Base-by-base conservation (phyloP, 805 yeast species). In the Metschnikowia peoriensis region DNA sequence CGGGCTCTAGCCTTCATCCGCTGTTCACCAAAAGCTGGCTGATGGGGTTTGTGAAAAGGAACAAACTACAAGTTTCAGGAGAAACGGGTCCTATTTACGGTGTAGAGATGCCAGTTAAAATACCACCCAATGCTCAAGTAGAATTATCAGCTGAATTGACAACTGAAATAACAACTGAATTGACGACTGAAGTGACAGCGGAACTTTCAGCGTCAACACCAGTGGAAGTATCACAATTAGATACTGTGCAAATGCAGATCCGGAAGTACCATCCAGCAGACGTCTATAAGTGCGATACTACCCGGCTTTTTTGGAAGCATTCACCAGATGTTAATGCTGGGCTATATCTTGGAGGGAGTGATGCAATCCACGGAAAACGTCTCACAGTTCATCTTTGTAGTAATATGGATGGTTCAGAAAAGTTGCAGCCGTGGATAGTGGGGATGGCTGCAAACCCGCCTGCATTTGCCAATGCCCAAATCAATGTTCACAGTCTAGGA, bases 321-420 rank as follows among this genome's bases (percentile, higher is more conserved):
- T 10, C 46, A 2, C 35, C 35, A 6, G 35, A 32, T 32, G 6
- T 3, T 32, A 17, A 12, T 32, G 37, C n/a, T 10, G 35, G 35
- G 8, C 16, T 41, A 2, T 9, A 29, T n/a, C 7, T 38, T 7
- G 4, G 15, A 16, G 15, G n/a, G 22, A 22, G 27, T 10, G 14
- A 9, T 6, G 35, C 12, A 32, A 32, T 10, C 14, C 10, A 28
- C 2, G 27, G 14, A 4, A 14, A 38, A 6, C 47, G 41, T 7
- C 10, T 44, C 22, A 22, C 47, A 22, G 34, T 34, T n/a, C 41
- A 16, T 22, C 35, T 44, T 12, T 44, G 47, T 32, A 16, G 47
- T 12, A 44, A 44, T n/a, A 38, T 27, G n/a, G 47, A 44, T 27
- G 47, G 47, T 11, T 7, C 22, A 10, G 47, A 44, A 14, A 44